A percentile compares a stretch with the other conserved stretches of the same genome.
phyloP scores from a whole-genome alignment of 2,329 filamentous ascomycete genomes.

The Paramyrothecium roridum region DNA sequence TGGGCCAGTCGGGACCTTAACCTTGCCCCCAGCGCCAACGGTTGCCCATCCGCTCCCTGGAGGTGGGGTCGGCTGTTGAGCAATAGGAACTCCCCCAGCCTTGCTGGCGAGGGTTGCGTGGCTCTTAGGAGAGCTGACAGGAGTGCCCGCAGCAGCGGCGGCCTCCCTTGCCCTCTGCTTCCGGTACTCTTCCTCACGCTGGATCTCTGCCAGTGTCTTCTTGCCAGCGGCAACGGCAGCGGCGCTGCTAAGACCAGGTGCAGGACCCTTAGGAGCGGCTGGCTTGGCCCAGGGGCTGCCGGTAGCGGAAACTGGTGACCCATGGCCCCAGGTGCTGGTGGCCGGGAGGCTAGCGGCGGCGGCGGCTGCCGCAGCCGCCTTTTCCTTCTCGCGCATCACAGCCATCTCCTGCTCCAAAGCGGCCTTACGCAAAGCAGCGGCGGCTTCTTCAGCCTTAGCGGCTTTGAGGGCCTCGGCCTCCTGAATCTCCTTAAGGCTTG shows the following conservation, averaged over 20 bases:
- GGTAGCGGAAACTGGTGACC: constrained; percentile 63
- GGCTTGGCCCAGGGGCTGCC: constrained; percentile 68
- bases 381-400: constrained; percentile 58
- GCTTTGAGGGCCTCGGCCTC: constrained; percentile 92
- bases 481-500: constrained; percentile 94
- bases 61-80: constrained; percentile 36
- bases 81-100: constrained; percentile 33
- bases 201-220: constrained; percentile 91
- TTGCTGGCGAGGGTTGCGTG: constrained; percentile 95
- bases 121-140: constrained; percentile 67
- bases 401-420: constrained; percentile 76
- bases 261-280: constrained; percentile 37
- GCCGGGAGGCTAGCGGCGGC: constrained; percentile 79
- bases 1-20: constrained; percentile 68
- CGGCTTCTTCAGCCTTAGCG: constrained; percentile 80
- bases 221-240: constrained; percentile 46
- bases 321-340: constrained; percentile 83
- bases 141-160: constrained; percentile 44
- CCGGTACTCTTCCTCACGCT: constrained; percentile 82
- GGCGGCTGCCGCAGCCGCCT: constrained; percentile 47
- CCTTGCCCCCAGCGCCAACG: constrained; percentile 89
- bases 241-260: constrained; percentile 16
- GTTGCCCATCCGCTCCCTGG: constrained; percentile 78
- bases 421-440: constrained; percentile 72
- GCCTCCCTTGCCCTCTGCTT: constrained; percentile 69